Evolutionary conservation across 306 rosid genomes (phyloP).

Genomic region (Comarum palustre): DNA sequence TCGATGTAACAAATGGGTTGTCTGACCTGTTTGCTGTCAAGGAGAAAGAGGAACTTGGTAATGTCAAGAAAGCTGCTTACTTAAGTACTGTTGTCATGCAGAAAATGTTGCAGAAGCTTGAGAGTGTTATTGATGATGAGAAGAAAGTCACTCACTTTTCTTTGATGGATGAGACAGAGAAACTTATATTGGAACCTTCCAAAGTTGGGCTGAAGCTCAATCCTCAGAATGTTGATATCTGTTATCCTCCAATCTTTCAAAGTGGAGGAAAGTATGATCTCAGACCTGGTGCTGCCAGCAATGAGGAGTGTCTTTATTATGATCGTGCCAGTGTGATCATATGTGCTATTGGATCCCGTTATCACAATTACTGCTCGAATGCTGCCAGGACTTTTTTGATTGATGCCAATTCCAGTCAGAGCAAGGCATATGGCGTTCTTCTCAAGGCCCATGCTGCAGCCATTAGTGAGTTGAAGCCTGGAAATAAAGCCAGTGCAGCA

Average conservation of each 20-base stretch:
- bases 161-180: constrained; percentile 93
- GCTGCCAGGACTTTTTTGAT: constrained; percentile 82
- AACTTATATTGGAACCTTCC: constrained; percentile 71
- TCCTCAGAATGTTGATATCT: constrained; percentile 85
- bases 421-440: constrained; percentile 85
- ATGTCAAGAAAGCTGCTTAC: constrained; percentile 75
- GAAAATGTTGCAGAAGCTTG: constrained; percentile 79
- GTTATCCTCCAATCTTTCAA: constrained; percentile 93
- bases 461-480: constrained; percentile 64
- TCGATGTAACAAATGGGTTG: constrained; percentile 73
- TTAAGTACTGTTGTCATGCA: constrained; percentile 76
- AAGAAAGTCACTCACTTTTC: constrained; percentile 74
- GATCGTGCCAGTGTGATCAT: constrained; percentile 83
- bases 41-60: constrained; percentile 63
- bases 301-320: constrained; percentile 76
- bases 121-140: constrained; percentile 89
- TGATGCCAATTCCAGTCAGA: constrained; percentile 79
- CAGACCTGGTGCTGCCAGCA: constrained; percentile 91
- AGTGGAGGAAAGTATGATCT: constrained; percentile 95
- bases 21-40: constrained; percentile 65
- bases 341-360: constrained; percentile 89
- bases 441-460: constrained; percentile 81
- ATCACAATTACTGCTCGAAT: constrained; percentile 89
- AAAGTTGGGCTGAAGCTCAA: constrained; percentile 69
- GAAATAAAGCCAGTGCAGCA: constrained; percentile 61